Evolutionary conservation across 2,329 filamentous ascomycete genomes (phyloP).

Genomic region (Fonsecaea monophora): DNA sequence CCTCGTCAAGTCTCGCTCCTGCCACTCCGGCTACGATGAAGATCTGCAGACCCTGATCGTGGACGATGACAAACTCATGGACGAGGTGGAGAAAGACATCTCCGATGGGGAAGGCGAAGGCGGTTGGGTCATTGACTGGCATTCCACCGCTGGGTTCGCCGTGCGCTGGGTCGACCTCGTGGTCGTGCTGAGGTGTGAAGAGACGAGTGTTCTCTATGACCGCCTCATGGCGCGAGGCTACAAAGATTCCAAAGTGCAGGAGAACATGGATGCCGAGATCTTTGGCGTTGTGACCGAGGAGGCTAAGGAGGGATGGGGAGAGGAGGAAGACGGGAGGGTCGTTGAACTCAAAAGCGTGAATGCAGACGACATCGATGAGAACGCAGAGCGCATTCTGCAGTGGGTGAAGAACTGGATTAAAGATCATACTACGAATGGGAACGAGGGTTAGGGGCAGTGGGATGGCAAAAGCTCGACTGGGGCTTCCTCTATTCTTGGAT

Average conservation of each 20-base stretch:
- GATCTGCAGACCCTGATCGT: constrained; percentile 89
- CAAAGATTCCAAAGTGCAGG: constrained; percentile 84
- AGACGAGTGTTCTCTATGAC: constrained; percentile 83
- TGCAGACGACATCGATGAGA: constrained; percentile 83
- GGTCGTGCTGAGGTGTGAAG: constrained; percentile 79
- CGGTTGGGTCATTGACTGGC: constrained; percentile 95
- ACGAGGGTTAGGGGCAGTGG: not conserved
- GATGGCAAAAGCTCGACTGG: not conserved
- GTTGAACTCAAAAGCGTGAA: constrained; percentile 85
- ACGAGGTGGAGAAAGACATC: constrained; percentile 83
- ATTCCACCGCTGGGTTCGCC: constrained; percentile 94
- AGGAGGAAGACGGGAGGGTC: constrained; percentile 67
- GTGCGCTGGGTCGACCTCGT: constrained; percentile 94
- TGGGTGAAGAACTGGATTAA: constrained; percentile 87
- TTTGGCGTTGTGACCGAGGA: constrained; percentile 94
- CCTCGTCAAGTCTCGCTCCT: constrained; percentile 84
- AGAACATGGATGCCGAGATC: constrained; percentile 96
- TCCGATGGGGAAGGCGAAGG: constrained; percentile 61
- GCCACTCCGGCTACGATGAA: constrained; percentile 87
- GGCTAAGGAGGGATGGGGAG: constrained; percentile 82
- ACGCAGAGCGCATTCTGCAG: constrained; percentile 79
- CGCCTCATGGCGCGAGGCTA: constrained; percentile 78
- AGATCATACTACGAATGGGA: constrained; percentile 44
- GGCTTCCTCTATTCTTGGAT: not conserved
- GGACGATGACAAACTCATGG: constrained; percentile 94